Evolutionary conservation across 208 protist genomes (phyloP).

Genomic region (Endotrypanum monterogeii): DNA sequence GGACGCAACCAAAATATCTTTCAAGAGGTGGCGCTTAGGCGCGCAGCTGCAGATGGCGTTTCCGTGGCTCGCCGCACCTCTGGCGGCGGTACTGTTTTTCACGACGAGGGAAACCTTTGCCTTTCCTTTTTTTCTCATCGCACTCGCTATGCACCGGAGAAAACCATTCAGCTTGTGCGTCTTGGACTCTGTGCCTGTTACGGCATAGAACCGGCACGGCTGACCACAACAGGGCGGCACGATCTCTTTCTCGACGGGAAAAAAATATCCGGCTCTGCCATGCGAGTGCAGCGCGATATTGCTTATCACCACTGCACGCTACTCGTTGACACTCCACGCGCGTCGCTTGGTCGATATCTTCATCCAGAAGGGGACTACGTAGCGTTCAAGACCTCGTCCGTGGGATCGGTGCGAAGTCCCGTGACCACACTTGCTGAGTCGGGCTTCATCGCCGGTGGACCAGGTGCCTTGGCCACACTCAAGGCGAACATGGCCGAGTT

Average conservation of each 20-base stretch:
- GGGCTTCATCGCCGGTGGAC: neutral
- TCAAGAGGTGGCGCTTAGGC: conserved; percentile 60
- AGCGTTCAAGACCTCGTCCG: conserved; percentile 50
- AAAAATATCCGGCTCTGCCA: conserved; percentile 89
- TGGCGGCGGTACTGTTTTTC: conserved; percentile 86
- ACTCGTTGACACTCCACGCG: conserved; percentile 52
- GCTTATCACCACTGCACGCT: conserved; percentile 89
- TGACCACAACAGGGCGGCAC: conserved; percentile 73
- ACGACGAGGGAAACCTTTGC: conserved; percentile 82
- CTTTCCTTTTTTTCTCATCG: conserved; percentile 84
- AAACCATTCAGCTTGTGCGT: conserved; percentile 73
- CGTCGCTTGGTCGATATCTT: conserved; percentile 53
- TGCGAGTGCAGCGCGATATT: conserved; percentile 86
- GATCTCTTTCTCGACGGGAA: conserved; percentile 83
- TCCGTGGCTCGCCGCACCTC: conserved; percentile 72
- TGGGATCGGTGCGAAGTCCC: conserved; percentile 67
- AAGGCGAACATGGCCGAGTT: conserved; percentile 37
- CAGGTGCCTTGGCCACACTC: conserved; percentile 20
- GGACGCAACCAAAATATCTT: conserved; percentile 86
- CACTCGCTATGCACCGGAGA: conserved; percentile 64
- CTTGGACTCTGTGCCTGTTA: conserved; percentile 45
- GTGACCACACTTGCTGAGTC: conserved; percentile 67
- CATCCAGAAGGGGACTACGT: conserved; percentile 53
- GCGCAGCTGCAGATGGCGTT: conserved; percentile 43
- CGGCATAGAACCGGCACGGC: conserved; percentile 35